Conservation (phyloP, 2,329 filamentous ascomycete genomes). For the Fusarium caatingaense region DNA sequence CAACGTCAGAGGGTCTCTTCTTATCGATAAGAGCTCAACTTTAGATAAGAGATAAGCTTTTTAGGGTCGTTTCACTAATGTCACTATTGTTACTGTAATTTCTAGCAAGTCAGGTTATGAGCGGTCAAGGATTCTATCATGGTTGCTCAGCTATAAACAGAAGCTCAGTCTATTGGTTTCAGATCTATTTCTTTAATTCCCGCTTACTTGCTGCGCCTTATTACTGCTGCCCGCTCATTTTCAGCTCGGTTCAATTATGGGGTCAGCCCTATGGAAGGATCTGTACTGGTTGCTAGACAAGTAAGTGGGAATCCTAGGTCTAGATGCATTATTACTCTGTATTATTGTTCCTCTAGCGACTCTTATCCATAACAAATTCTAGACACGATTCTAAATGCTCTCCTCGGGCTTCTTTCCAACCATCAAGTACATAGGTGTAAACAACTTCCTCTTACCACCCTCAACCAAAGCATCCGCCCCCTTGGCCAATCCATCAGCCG, state of each 20-base stretch:
- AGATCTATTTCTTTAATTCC: not conserved
- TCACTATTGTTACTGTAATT: not conserved
- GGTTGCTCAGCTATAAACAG: not conserved
- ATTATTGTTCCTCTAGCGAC: not conserved
- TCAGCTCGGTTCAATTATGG: slow-evolving; percentile 1
- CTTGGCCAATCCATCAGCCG: slow-evolving; percentile 80
- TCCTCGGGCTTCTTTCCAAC: slow-evolving; percentile 13
- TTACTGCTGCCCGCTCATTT: not conserved
- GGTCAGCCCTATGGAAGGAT: slow-evolving; percentile 4
- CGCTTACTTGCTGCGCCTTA: slow-evolving; percentile 1
- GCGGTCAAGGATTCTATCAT: not conserved
- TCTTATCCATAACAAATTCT: too few relatives aligned
- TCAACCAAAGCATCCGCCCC: slow-evolving; percentile 85
- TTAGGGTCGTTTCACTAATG: not conserved
- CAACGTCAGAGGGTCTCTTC: not conserved
- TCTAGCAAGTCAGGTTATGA: not conserved
- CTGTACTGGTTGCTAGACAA: not conserved
- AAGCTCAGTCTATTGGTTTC: not conserved
- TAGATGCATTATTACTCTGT: not conserved
- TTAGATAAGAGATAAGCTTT: slow-evolving; percentile 4
- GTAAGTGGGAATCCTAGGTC: not conserved
- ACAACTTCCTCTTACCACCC: slow-evolving; percentile 84
- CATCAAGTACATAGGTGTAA: slow-evolving; percentile 90
- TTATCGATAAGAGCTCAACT: slow-evolving; percentile 23
- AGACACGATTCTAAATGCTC: too few relatives aligned